Evolutionary conservation across 139 green algal species (phyloP), one percentile per base, ranked within the genome.

Genomic region (Nannochloris sp.): DNA sequence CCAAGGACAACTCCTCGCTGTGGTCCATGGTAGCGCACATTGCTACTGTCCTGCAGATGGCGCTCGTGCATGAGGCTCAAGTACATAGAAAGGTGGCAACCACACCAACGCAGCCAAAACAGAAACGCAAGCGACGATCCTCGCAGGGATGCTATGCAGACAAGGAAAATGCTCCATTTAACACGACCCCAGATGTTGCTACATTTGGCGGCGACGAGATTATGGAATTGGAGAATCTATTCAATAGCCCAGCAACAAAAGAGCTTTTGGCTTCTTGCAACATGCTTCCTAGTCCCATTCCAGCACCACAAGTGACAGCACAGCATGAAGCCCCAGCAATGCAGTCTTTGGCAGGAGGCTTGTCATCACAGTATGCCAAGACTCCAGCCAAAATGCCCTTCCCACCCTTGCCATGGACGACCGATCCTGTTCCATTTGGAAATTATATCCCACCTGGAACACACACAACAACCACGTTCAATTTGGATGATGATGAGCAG

Each of bases 321-420:
- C 46, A 53, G 46, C 46, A 53, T 20, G n/a, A 53, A 53, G n/a
- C 46, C 46, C 46, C 46, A 28, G 46, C 46, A 20, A 53, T 28
- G 46, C 46, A 53, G 46, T 23, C 46, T 23, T 26, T 20, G 17
- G n/a, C 46, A 40, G 33, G 33, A 40, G 33, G 8, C 33, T 8
- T 40, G 33, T 40, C 33, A 40, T 40, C 33, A 40, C 33, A 40
- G 33, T 40, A 40, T 40, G 33, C 33, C 9, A 40, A 40, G 11
- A 40, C 33, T 40, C 33, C 33, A 40, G 33, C 33, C 33, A 40
- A 40, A 40, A 6, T 40, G 33, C 33, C 33, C 33, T 40, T 40
- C 33, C 33, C 33, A 40, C 33, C 33, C 33, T 40, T 40, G 33
- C 33, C 33, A 40, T 40, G 33, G 33, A 40, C 33, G 33, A 40